Base-by-base conservation (phyloP, 192 early-diverging fungal genomes). In the Backusella sp. region DNA sequence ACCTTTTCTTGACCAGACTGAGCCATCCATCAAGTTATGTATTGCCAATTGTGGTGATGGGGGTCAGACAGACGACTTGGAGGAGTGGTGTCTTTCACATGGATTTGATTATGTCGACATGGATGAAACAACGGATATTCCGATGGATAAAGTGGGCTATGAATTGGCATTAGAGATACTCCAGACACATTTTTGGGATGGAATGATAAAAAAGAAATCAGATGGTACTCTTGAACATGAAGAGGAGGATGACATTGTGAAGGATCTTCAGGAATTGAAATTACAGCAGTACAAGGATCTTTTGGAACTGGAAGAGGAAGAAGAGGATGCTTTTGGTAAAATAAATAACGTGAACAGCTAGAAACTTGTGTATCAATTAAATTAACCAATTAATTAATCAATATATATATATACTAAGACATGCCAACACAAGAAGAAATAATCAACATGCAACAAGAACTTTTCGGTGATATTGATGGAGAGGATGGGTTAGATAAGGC, bases 131-230 rank as follows among this genome's bases (percentile, higher is more conserved):
- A 39, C 67, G 12, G 75, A 76, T 41, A 72, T 62, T 0, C 41
- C 52, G 7, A 39, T 71, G 67, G 80, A 81, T 70, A 81, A 77
- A 67, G 73, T 85, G 35, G 91, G 91, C 6, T 68, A 89, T 37
- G 84, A 88, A 7, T 79, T 90, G 52, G 77, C 90, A 15, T 68
- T 90, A 65, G 91, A 92, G 53, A 86, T 90, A 17, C 72, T 92
- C 70, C 84, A 90, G 44, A 80, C 87, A 21, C 84, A 92, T 36
- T 86, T 91, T 80, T 92, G 91, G 91, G 90, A 92, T 73, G 89
- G 88, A 34, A 65, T 90, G 68, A 68, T 80, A 39, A 80, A 83
- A 4, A 86, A 83, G 41, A 56, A 77, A 7, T 56, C 30, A 7
- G 39, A 66, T 17, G 44, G 56, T 12, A 62, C 56, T 28, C 23